A percentile compares a stretch with the other conserved stretches of the same genome.
Evolutionary conservation across 306 rosid genomes (phyloP).

Genomic region (Lathyrus oleraceus): DNA sequence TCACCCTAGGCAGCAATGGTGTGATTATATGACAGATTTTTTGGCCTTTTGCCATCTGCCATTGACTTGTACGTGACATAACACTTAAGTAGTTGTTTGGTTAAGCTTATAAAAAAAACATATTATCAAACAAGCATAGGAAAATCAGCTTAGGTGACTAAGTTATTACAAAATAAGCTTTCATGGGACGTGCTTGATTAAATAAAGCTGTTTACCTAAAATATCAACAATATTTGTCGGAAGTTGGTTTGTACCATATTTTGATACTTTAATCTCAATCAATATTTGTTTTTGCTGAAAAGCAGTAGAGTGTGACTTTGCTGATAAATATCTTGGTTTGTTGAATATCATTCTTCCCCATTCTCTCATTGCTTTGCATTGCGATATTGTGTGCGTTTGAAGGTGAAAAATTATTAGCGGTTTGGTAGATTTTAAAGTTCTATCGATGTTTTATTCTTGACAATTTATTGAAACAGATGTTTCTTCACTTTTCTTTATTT

Average conservation of each 20-base stretch:
- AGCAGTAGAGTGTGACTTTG: background rate
- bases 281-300: constrained; percentile 7
- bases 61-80: background rate
- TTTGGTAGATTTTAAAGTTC: background rate
- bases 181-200: background rate
- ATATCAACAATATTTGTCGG: too few relatives aligned
- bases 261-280: constrained; percentile 1
- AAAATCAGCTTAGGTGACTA: background rate
- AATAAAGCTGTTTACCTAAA: background rate
- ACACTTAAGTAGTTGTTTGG: background rate
- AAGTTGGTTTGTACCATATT: background rate
- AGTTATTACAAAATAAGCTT: background rate
- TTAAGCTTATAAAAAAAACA: background rate
- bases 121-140: background rate
- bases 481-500: constrained; percentile 7
- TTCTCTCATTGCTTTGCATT: too few relatives aligned
- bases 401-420: background rate
- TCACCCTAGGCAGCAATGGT: background rate
- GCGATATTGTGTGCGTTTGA: too few relatives aligned
- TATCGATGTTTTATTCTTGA: background rate
- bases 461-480: background rate
- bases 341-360: constrained; percentile 20
- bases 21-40: background rate
- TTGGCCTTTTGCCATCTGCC: background rate
- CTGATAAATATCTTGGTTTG: constrained; percentile 3